Base-by-base conservation (phyloP, 75 land plant species). In the Cupressus sempervirens region DNA sequence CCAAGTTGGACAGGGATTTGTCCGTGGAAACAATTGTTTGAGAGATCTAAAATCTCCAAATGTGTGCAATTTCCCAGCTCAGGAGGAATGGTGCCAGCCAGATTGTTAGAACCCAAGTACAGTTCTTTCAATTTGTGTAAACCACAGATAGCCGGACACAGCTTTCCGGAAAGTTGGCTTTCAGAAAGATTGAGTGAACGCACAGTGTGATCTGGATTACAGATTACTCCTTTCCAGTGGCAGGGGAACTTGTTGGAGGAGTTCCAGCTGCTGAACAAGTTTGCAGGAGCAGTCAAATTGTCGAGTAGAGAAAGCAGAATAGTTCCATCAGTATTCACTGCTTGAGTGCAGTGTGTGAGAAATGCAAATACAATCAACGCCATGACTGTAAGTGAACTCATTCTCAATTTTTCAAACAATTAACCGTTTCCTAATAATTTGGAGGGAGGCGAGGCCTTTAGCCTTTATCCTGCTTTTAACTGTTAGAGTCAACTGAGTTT, bases 201-300 rank as follows among this genome's bases (percentile, higher is more conserved):
- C 50, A 48, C 50, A 10, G 11, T 48, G 50, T 48, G 0, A 8
- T 48, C 50, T 48, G 50, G 50, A 48, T 48, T 8, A 1, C 11
- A 84, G 52, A 62, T 13, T 82, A 84, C 82, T 43, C 86, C 82
- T 14, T 45, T 50, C 86, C 86, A 84, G 16, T 45, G 53, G 86
- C 86, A 84, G 82, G 82, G 86, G 3, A 15, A 75, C 34, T 46
- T 26, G 34, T 76, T 53, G n/a, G 54, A 38, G 16, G 86, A 50
- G 43, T 84, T 84, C 86, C 86, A 84, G 10, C n/a, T 43, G 82
- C 77, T 45, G 14, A 76, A 7, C n/a, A 79, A 20, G 20, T 75
- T 32, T 32, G 50, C 38, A 12, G 83, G 50, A 43, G 45, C 32
- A 2, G 35, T 46, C 12, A 76, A 11, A 0, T 45, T 15, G 45